Evolutionary conservation across 2,329 filamentous ascomycete species (phyloP), one percentile per base, ranked within the genome.

Genomic region (Colletotrichum truncatum): DNA sequence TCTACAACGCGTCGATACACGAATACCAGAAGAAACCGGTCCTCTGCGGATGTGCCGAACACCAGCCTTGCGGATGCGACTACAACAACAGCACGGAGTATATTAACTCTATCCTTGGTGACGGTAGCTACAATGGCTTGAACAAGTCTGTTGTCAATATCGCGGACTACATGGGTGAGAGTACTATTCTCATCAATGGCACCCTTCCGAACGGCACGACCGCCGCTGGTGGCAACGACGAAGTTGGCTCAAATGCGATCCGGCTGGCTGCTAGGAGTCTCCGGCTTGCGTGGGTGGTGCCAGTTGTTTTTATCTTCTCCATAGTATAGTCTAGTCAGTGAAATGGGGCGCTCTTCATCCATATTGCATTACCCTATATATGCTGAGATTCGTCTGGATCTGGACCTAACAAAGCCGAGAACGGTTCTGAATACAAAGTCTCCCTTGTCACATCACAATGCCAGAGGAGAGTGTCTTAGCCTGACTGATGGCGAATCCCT

Each of bases 171-270:
- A 55, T 68, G 5, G 88, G 88, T 52, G 90, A 84, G 1, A 78
- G 78, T 67, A 90, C 87, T 1, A 84, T 96, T 36, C 81, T 92
- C 30, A 79, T 95, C 74, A 93, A 94, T 74, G 93, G 93, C n/a
- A 92, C 90, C 0, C 79, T 95, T 4, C 86, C 89, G 26, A 91
- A 91, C 69, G 88, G 87, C 51, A 91, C 89, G 1, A 89, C 87
- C 0, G 82, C 84, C 1, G 66, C 80, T 5, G 64, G 64, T 23
- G 64, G 64, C 21, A 52, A 66, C 12, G 74, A 74, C 4, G 81
- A 82, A 1, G 74, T 77, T 49, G 74, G 82, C 7, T 78, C 77
- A n/a, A 78, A 69, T 18, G 69, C 67, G 3, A 67, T 81, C 67
- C 69, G 68, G 11, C 69, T 69, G 2, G 55, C 82, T 39, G 70